Percentiles rank a stretch among this genome's conserved stretches.
phyloP scores from a whole-genome alignment of 2,329 filamentous ascomycete genomes.

The Penicillium italicum region DNA sequence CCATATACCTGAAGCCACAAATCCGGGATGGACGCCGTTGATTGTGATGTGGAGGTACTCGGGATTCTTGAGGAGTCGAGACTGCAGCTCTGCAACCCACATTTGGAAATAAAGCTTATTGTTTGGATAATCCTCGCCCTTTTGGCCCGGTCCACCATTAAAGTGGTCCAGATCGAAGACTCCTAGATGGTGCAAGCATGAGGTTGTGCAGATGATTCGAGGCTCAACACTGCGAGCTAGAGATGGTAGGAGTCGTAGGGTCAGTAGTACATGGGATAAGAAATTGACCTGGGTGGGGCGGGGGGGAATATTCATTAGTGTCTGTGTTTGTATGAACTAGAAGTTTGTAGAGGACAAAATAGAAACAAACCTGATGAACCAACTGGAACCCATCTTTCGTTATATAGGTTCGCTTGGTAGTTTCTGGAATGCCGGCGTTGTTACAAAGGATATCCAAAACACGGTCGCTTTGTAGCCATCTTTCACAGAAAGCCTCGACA shows the following conservation, averaged over 20 bases:
- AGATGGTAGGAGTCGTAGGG: slow-evolving; percentile 16
- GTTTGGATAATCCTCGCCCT: slow-evolving; percentile 10
- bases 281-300: slow-evolving; percentile 16
- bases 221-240: slow-evolving; percentile 12
- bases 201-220: slow-evolving; percentile 16
- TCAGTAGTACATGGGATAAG: slow-evolving; percentile 15
- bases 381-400: slow-evolving; percentile 16
- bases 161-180: slow-evolving; percentile 12
- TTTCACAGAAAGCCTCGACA: slow-evolving; percentile 11
- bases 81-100: slow-evolving; percentile 17
- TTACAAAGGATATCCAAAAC: slow-evolving; percentile 16
- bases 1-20: slow-evolving; percentile 18
- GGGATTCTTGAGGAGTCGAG: slow-evolving; percentile 9
- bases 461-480: slow-evolving; percentile 11
- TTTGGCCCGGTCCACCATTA: not conserved
- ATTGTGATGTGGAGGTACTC: slow-evolving; percentile 16
- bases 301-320: no score
- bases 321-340: not conserved
- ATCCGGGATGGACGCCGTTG: slow-evolving; percentile 17
- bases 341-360: not conserved
- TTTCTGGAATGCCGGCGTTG: slow-evolving; percentile 10
- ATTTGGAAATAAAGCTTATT: slow-evolving; percentile 18
- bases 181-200: slow-evolving; percentile 14
- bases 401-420: not conserved
- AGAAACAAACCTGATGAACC: slow-evolving; percentile 11